phyloP scores from a whole-genome alignment of 306 rosid genomes.

The Cucumis melo region DNA sequence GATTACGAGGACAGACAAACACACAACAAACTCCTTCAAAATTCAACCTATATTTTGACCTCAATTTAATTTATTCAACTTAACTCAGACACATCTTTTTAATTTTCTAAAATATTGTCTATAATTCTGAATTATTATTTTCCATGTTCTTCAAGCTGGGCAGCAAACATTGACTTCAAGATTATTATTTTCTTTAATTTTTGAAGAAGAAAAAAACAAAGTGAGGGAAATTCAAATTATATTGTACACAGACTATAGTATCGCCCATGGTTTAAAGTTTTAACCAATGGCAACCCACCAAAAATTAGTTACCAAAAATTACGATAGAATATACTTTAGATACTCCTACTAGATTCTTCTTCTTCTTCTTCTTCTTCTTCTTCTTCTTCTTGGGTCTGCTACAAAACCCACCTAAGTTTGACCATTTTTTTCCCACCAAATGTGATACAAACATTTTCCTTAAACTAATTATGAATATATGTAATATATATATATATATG shows the following conservation, averaged over 20 bases:
- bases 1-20: not conserved
- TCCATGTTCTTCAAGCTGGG: not conserved
- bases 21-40: not conserved
- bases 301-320: not conserved
- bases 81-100: not conserved
- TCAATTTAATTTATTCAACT: not conserved
- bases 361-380: not conserved
- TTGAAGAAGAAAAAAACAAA: not conserved
- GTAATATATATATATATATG: not conserved
- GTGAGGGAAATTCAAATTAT: not conserved
- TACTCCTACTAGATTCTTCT: not conserved
- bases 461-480: not conserved
- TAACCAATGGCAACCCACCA: not conserved
- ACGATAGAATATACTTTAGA: not conserved
- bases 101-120: not conserved
- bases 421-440: not conserved
- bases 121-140: not conserved
- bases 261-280: not conserved
- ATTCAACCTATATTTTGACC: not conserved
- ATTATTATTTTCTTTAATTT: no score
- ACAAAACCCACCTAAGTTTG: not conserved
- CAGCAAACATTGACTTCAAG: slow-evolving; percentile 5
- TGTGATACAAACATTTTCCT: not conserved
- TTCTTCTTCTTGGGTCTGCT: not conserved
- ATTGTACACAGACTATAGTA: not conserved